A percentile compares a stretch with the other conserved stretches of the same genome.
Conservation (phyloP, 148 eudicot species). For the Selenicereus undatus region DNA sequence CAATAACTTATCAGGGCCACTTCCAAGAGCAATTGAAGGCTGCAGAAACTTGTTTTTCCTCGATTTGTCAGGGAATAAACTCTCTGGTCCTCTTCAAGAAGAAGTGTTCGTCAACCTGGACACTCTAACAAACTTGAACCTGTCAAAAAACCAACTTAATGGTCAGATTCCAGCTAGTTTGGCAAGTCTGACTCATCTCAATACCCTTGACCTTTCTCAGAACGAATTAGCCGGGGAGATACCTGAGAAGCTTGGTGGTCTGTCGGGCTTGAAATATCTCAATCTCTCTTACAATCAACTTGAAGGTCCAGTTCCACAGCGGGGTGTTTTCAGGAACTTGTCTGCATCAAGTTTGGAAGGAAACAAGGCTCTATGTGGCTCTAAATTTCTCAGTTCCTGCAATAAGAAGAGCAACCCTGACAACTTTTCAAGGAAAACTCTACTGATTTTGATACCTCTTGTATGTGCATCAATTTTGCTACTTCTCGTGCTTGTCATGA, state of each 20-base stretch:
- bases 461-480: constrained; percentile 35
- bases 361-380: constrained; percentile 68
- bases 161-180: constrained; percentile 59
- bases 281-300: constrained; percentile 79
- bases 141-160: constrained; percentile 55
- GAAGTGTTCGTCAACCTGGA: constrained; percentile 30
- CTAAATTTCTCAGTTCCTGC: constrained; percentile 42
- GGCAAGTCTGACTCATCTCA: constrained; percentile 39
- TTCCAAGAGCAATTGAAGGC: constrained; percentile 51
- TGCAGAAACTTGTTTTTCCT: constrained; percentile 65
- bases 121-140: constrained; percentile 50
- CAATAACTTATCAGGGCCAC: constrained; percentile 61
- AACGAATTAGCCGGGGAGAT: constrained; percentile 56
- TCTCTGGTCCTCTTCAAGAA: constrained; percentile 47
- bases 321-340: constrained; percentile 35
- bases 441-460: constrained; percentile 42
- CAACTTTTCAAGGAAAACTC: constrained; percentile 31
- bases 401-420: constrained; percentile 11
- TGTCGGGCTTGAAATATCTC: constrained; percentile 41
- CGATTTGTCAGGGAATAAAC: constrained; percentile 58
- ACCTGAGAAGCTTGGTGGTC: constrained; percentile 46
- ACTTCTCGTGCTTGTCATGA: constrained; percentile 25
- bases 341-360: constrained; percentile 54
- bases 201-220: constrained; percentile 36
- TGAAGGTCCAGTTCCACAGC: constrained; percentile 68